These are phyloP conservation scores for Fusarium dlaminii DNA, from an alignment of 2,329 filamentous ascomycete genomes.

Conservation along the genomic window DNA sequence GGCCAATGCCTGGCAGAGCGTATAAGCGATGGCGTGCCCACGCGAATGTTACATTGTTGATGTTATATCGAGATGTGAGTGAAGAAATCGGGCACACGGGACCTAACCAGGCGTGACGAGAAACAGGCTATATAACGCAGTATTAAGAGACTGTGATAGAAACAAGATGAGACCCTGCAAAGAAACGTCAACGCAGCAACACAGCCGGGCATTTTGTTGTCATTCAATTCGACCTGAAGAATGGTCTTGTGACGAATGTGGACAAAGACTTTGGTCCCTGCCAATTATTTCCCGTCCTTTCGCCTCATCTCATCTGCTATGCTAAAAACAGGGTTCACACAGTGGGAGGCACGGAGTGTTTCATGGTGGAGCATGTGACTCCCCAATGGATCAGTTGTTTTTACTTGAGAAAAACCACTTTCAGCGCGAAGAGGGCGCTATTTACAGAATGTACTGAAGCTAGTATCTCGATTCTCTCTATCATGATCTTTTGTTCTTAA, in stretches of 20 bases:
- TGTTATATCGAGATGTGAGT: background rate
- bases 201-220: background rate
- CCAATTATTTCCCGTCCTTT: conserved; percentile 26
- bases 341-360: conserved; percentile 32
- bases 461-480: background rate
- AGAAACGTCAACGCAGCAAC: conserved; percentile 5
- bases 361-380: conserved; percentile 33
- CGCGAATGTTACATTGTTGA: conserved; percentile 25
- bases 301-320: conserved; percentile 16
- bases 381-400: conserved; percentile 10
- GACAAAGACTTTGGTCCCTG: conserved; percentile 28
- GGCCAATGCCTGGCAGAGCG: conserved; percentile 21
- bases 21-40: conserved; percentile 36
- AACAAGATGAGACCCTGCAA: background rate
- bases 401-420: conserved; percentile 18
- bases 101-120: background rate
- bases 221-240: background rate
- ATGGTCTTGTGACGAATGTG: conserved; percentile 34
- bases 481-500: background rate
- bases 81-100: background rate
- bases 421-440: background rate
- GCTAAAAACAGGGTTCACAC: conserved; percentile 33
- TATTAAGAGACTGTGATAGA: background rate
- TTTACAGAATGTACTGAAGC: background rate
- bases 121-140: background rate